Evolutionary conservation across 108 stramenopile species (phyloP).

Genomic region (Mayamaea pseudoterrestris): DNA sequence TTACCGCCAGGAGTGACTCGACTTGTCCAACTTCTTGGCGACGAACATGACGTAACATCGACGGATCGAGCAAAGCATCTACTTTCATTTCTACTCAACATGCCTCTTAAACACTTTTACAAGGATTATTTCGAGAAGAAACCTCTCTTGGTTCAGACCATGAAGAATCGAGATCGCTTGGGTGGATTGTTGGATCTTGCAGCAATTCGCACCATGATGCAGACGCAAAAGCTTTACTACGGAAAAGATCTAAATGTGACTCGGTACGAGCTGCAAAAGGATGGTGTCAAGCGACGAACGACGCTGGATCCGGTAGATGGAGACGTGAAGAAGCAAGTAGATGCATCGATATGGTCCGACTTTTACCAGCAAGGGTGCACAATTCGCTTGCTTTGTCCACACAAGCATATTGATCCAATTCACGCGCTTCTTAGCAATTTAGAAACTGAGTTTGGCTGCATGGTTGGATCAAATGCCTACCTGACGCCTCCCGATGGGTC

Average conservation of each 20-base stretch:
- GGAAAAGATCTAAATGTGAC: constrained; percentile 90
- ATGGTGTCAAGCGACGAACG: constrained; percentile 66
- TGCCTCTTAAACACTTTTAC: constrained; percentile 57
- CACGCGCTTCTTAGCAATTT: constrained; percentile 74
- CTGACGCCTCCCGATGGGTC: constrained; percentile 75
- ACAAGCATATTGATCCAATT: constrained; percentile 68
- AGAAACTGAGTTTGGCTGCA: constrained; percentile 87
- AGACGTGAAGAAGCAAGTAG: constrained; percentile 9
- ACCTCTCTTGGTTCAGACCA: constrained; percentile 48
- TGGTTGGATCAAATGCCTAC: constrained; percentile 94
- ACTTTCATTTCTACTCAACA: constrained; percentile 4
- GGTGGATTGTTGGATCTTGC: constrained; percentile 47
- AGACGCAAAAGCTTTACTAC: constrained; percentile 52
- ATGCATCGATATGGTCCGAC: constrained; percentile 51
- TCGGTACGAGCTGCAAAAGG: constrained; percentile 49
- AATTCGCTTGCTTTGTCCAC: constrained; percentile 88
- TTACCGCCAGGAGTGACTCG: neutral
- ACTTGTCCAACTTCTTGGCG: neutral
- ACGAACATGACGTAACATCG: neutral
- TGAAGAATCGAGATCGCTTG: constrained; percentile 18
- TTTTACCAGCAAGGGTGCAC: constrained; percentile 74
- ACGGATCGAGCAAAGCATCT: neutral
- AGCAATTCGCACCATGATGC: constrained; percentile 39
- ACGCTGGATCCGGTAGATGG: constrained; percentile 41
- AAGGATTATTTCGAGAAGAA: constrained; percentile 70